Conservation (phyloP, 331 rosid species). For the Quercus lobata region DNA sequence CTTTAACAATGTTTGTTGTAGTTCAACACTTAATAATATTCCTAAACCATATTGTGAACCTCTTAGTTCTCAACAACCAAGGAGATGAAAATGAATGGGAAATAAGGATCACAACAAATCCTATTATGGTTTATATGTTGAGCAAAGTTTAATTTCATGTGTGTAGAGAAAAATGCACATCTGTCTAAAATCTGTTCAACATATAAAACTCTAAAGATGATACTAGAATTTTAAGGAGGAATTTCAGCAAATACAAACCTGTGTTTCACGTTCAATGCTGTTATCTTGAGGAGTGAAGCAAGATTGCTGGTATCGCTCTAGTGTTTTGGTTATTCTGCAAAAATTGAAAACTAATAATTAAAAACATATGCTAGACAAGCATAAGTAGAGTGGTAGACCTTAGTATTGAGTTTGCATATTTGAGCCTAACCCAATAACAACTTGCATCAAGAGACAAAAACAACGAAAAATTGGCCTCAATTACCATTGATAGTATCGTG, state of each 20-base stretch:
- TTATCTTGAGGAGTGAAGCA: constrained; percentile 56
- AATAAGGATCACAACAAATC: background rate
- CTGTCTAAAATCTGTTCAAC: background rate
- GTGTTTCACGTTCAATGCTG: constrained; percentile 47
- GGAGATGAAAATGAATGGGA: no score
- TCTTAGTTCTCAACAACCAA: background rate
- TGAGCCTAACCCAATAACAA: background rate
- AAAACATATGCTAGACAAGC: no score
- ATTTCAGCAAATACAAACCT: constrained; percentile 33
- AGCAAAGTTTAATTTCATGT: background rate
- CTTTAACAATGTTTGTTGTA: no score
- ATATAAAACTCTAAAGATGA: background rate
- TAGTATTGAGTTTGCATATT: background rate
- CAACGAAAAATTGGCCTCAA: background rate
- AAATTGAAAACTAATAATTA: background rate
- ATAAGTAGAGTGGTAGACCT: no score
- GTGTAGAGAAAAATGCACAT: background rate
- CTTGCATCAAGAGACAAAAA: background rate
- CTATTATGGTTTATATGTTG: no score
- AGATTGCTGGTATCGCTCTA: constrained; percentile 77
- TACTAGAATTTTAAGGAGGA: background rate
- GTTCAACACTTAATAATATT: no score
- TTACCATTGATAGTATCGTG: background rate
- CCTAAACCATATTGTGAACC: no score
- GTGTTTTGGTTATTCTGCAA: constrained; percentile 48